Evolutionary conservation across 495 filamentous ascomycete species (phyloP).

Genomic region (Hypomontagnella monticulosa): DNA sequence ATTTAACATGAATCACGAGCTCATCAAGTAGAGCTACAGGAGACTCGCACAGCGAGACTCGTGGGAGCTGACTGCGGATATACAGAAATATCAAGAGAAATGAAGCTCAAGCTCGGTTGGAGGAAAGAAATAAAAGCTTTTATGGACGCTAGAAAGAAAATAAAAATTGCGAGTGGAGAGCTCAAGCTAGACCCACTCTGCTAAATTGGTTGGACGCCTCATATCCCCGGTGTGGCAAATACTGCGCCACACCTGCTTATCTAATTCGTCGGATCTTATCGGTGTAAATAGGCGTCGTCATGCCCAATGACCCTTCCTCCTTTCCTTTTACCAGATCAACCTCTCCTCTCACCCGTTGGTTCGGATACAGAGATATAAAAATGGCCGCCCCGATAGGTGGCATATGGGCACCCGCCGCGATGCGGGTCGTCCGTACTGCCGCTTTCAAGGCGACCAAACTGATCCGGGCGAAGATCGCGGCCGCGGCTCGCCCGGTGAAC

Average conservation of each 20-base stretch:
- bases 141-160: slow-evolving; percentile 26
- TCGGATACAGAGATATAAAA: slow-evolving; percentile 35
- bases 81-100: background rate
- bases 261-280: slow-evolving; percentile 28
- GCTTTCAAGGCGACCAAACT: slow-evolving; percentile 70
- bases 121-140: slow-evolving; percentile 27
- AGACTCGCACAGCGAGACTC: background rate
- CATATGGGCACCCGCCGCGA: slow-evolving; percentile 74
- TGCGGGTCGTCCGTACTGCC: slow-evolving; percentile 74
- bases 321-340: slow-evolving; percentile 35
- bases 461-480: slow-evolving; percentile 69
- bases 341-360: slow-evolving; percentile 33
- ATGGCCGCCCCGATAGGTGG: slow-evolving; percentile 76
- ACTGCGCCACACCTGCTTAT: slow-evolving; percentile 36
- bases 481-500: slow-evolving; percentile 58
- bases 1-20: slow-evolving; percentile 17
- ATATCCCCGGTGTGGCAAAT: slow-evolving; percentile 14
- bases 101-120: slow-evolving; percentile 1
- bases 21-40: slow-evolving; percentile 7
- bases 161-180: slow-evolving; percentile 32
- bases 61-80: background rate
- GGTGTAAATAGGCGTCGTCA: slow-evolving; percentile 30
- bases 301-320: slow-evolving; percentile 12
- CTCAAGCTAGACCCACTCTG: slow-evolving; percentile 7
- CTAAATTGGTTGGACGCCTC: slow-evolving; percentile 1